Evolutionary conservation across 2,329 filamentous ascomycete species (phyloP), one percentile per base, ranked within the genome.

Genomic region (Aspergillus thermomutatus): DNA sequence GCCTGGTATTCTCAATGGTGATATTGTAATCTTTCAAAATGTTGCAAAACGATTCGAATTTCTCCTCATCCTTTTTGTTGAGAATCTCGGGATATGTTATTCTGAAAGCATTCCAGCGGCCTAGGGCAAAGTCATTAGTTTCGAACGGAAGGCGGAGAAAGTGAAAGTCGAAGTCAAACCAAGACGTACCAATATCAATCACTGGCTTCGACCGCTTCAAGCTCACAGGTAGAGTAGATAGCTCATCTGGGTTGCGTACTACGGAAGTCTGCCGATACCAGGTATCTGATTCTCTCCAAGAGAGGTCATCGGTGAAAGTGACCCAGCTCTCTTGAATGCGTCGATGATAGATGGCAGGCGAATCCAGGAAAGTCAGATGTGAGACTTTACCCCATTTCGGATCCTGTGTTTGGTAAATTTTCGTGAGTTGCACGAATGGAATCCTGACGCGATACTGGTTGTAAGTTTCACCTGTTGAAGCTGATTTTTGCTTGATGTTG

Each of bases 11-110:
- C 31, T 79, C 67, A 17, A 87, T 75, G 0, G 75, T 67, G 50
- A 96, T 80, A 57, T 95, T 96, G 75, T 89, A 89, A 60, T 95
- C 89, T 10, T 79, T 76, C 0, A 97, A 77, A 1, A 83, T 83
- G 8, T 75, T 69, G 3, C 79, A 74, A 21, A 89, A 75, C 0
- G 73, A 62, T 1, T 69, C 60, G 64, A 82, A 81, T 5, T 70
- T 68, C 2, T 64, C 59, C 0, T 68, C 67, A 2, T 64, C 58
- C 0, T 69, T 64, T 2, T 66, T 60, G 1, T 70, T 61, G 6
- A 68, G 37, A 10, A 63, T 53, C 2, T 69, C 67, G 1, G 72
- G 62, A 50, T 87, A 82, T 0, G 72, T 75, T 10, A 88, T 71
- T 4, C 77, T 73, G 64, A 87, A 86, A 0, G 80, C 81, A 17